Percentiles rank a stretch among this genome's conserved stretches.
Evolutionary conservation across 2,329 filamentous ascomycete species (phyloP).

Genomic region (Venturia asperata): DNA sequence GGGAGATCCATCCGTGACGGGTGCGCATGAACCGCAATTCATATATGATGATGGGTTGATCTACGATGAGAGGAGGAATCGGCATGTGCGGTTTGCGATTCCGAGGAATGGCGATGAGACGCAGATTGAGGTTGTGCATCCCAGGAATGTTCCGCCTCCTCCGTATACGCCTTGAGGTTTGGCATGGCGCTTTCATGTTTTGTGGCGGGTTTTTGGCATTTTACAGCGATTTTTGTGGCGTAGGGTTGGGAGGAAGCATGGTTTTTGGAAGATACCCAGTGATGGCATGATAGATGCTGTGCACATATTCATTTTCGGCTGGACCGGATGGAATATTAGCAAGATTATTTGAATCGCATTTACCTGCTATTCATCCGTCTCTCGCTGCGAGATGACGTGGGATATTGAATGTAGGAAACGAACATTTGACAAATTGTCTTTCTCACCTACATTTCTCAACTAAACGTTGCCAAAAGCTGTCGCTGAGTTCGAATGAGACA

Average conservation of each 20-base stretch:
- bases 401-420: too few relatives aligned
- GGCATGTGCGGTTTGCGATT: neutral
- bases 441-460: too few relatives aligned
- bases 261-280: neutral
- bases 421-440: too few relatives aligned
- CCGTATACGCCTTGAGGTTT: neutral
- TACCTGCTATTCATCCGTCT: too few relatives aligned
- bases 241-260: neutral
- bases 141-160: slow-evolving; percentile 8
- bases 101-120: neutral
- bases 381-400: too few relatives aligned
- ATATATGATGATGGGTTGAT: slow-evolving; percentile 4
- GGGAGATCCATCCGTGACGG: slow-evolving; percentile 1
- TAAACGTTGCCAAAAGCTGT: too few relatives aligned
- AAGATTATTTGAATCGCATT: neutral
- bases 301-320: neutral
- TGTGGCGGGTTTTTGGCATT: neutral
- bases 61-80: slow-evolving; percentile 6
- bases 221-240: neutral
- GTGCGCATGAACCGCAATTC: neutral
- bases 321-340: neutral
- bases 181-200: neutral
- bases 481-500: too few relatives aligned
- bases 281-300: neutral
- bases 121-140: neutral